These are phyloP conservation scores for Aspergillus carlsbadensis DNA, from an alignment of 495 filamentous ascomycete genomes.

Conservation along the genomic window DNA sequence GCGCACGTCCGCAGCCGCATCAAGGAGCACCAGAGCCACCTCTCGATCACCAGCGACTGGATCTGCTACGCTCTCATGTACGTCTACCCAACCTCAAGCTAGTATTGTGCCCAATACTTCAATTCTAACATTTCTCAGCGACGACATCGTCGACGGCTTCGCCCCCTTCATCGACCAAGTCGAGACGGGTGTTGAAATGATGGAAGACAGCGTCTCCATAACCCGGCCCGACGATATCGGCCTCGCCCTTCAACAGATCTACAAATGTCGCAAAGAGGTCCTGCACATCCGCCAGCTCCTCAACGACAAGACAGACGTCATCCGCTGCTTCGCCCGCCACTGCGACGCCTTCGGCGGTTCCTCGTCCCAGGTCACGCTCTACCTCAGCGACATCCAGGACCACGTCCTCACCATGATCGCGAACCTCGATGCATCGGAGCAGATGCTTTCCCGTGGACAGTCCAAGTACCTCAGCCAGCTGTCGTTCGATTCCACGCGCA, in stretches of 20 bases:
- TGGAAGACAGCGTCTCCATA: constrained; percentile 85
- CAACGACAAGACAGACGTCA: constrained; percentile 90
- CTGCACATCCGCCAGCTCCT: constrained; percentile 83
- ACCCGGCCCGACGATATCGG: constrained; percentile 80
- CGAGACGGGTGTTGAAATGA: constrained; percentile 75
- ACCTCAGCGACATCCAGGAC: constrained; percentile 90
- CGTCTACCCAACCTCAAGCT: background rate
- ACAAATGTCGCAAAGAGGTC: constrained; percentile 82
- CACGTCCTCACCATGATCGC: constrained; percentile 96
- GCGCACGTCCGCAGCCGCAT: constrained; percentile 82
- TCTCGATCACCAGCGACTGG: constrained; percentile 86
- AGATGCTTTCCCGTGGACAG: constrained; percentile 85
- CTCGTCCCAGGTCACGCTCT: constrained; percentile 82
- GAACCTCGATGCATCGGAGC: constrained; percentile 85
- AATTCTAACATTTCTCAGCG: constrained; percentile 44
- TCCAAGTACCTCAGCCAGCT: constrained; percentile 88
- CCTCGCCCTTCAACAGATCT: constrained; percentile 74
- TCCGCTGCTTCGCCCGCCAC: constrained; percentile 87
- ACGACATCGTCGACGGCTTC: constrained; percentile 92
- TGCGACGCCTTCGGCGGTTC: constrained; percentile 86
- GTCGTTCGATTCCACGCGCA: constrained; percentile 74
- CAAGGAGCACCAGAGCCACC: constrained; percentile 78
- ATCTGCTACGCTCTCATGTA: constrained; percentile 95
- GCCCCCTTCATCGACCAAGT: constrained; percentile 76
- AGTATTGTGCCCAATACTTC: constrained; percentile 11